Percentiles rank a stretch among this genome's conserved stretches.
Conservation (phyloP, 345 rosid species). For the Sisymbrium irio region DNA sequence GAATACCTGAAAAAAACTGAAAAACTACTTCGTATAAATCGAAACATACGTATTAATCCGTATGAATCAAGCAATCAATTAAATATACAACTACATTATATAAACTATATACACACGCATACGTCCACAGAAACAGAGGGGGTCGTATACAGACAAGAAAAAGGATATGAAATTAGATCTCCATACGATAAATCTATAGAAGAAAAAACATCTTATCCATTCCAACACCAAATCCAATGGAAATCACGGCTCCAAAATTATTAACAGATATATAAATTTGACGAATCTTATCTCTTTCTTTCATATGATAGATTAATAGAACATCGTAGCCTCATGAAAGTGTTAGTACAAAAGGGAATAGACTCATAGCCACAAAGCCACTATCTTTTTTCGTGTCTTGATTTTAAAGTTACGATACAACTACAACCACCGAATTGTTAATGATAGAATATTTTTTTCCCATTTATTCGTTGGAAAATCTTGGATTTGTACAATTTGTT, state of each 20-base stretch:
- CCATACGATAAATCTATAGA: not conserved
- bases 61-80: not conserved
- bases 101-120: not conserved
- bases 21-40: conserved; percentile 5
- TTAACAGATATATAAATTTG: not conserved
- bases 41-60: not conserved
- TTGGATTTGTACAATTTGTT: not conserved
- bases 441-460: not conserved
- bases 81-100: not conserved
- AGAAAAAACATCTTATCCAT: conserved; percentile 23
- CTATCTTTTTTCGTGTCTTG: not conserved
- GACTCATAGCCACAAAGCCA: conserved; percentile 24
- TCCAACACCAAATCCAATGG: conserved; percentile 23
- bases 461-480: not conserved
- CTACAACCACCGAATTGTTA: not conserved
- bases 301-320: conserved; percentile 11
- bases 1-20: too few species aligned
- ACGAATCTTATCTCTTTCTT: conserved; percentile 32
- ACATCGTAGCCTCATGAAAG: conserved; percentile 26
- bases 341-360: conserved; percentile 18
- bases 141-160: conserved; percentile 28
- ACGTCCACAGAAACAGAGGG: conserved; percentile 4
- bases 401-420: not conserved
- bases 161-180: conserved; percentile 16
- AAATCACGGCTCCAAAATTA: not conserved